Evolutionary conservation across 768 basidiomycete genomes (phyloP), one percentile per base, ranked within the genome.

Genomic region (Lactarius pseudohatsudake): DNA sequence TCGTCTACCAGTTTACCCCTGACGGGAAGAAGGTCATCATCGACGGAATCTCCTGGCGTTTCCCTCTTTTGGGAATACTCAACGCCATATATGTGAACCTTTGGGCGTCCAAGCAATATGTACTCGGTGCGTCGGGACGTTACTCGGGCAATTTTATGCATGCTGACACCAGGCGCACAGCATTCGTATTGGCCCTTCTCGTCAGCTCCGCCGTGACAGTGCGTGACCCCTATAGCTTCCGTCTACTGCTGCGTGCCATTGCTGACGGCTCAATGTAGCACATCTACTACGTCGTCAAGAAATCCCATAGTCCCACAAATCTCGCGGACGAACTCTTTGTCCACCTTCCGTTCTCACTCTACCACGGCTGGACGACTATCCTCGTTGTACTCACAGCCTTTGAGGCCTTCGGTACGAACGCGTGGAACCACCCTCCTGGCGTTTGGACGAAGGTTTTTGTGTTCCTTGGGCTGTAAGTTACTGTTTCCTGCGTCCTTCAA

Each of bases 361-460:
- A 91, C 79, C 94, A 97, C 73, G 96, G 94, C 43, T 94, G 92
- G 91, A 91, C 88, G 13, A 92, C 92, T 62, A 86, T 94, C 66
- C 85, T 92, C 61, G 86, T 94, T 65, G 76, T 95, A 72, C 77
- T 95, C 70, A 88, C 90, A 50, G 91, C 83, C 2, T 96, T 96
- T 72, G 89, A 94, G 70, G 94, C 94, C 0, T 96, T 96, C 72
- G 96, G 96, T 70, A 86, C 88, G 66, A 83, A 96, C 75, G 87
- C 91, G 0, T 74, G 81, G 66, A 76, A 74, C 65, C 79, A 90
- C 64, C 77, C 74, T 38, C 88, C 92, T 3, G 93, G 94, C 47
- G 79, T 94, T 64, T 94, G 92, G 89, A 96, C 94, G 74, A 95
- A 96, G 74, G 88, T 96, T 74, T 94, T 96, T 71, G 96, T 95